Base-by-base conservation (phyloP, 106 monocot genomes). In the Dendrobium catenatum region DNA sequence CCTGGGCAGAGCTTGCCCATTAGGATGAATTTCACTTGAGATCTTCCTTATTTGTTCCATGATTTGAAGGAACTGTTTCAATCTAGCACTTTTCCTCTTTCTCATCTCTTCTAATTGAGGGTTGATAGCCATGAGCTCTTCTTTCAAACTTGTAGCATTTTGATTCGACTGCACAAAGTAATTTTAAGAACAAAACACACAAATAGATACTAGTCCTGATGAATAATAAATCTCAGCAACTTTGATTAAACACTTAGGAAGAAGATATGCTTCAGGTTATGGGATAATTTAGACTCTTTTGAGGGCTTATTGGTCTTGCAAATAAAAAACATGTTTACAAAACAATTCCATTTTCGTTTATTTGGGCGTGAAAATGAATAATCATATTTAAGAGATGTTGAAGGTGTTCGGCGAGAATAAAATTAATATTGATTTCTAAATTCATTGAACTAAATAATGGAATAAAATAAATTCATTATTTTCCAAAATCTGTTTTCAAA, bases 81-180 rank as follows among this genome's bases (percentile, higher is more conserved):
- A 79, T 83, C 96, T 89, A 13, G 91, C 90, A 41, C 54, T 80
- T 80, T 89, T 92, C 79, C 79, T 92, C 78, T 84, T 90, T 33
- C 82, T 68, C 94, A 94, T 94, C 76, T 94, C 94, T 70, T 92
- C 96, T 43, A 94, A 78, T 44, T 90, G 86, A 31, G 86, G 82
- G 4, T 77, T 73, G 51, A 89, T 84, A 19, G 72, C 76, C 27
- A 82, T 91, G 16, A 94, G 84, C 72, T 92, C 94, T 59, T 90
- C 86, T 75, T 85, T 94, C 66, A 94, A 73, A 75, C 92, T 87
- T 58, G 81, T 76, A 47, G 55, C 78, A 74, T 86, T 91, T 72
- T 83, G 83, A 78, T 84, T 90, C 10, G 87, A 82, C 92, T 93
- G 88, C 46, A 48, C 22, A 76, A 3, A 27, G 42, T 46, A 51